Evolutionary conservation across 2,329 filamentous ascomycete genomes (phyloP).

Genomic region (Coleophoma cylindrospora): DNA sequence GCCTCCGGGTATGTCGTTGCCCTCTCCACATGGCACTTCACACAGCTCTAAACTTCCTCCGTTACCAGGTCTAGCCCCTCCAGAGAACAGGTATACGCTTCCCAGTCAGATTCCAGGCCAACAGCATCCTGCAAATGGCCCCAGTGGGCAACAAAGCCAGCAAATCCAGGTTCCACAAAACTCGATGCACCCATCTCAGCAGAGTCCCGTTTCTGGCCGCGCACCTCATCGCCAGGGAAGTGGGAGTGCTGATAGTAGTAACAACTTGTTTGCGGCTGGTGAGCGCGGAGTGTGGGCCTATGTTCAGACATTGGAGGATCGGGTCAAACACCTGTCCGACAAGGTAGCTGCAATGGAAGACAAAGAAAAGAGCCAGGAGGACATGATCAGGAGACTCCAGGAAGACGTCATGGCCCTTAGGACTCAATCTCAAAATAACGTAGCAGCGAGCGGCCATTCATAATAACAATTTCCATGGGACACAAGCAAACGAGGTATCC

Average conservation of each 20-base stretch:
- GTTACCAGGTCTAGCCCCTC: conserved; percentile 24
- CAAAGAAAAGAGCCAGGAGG: conserved; percentile 19
- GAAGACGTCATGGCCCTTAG: conserved; percentile 22
- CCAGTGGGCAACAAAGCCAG: conserved; percentile 14
- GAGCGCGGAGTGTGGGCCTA: conserved; percentile 67
- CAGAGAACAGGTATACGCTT: conserved; percentile 26
- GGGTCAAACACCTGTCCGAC: conserved; percentile 41
- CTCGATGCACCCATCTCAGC: conserved; percentile 2
- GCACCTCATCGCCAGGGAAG: conserved; percentile 39
- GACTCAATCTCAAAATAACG: conserved; percentile 17
- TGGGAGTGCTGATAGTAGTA: conserved; percentile 54
- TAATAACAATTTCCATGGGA: conserved; percentile 18
- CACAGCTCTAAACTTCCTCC: conserved; percentile 26
- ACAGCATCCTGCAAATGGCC: conserved; percentile 13
- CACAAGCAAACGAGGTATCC: conserved; percentile 19
- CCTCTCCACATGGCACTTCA: conserved; percentile 20
- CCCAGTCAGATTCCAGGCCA: conserved; percentile 20
- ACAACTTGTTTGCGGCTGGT: conserved; percentile 60
- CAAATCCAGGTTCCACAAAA: conserved; percentile 3
- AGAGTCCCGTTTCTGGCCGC: conserved; percentile 18
- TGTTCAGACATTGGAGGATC: conserved; percentile 64
- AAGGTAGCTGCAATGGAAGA: conserved; percentile 35
- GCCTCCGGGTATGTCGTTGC: conserved; percentile 23
- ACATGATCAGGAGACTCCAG: conserved; percentile 22
- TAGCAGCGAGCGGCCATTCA: conserved; percentile 12